These are phyloP conservation scores for Pythium periplocum DNA, from an alignment of 352 stramenopile genomes.

Conservation along the genomic window DNA sequence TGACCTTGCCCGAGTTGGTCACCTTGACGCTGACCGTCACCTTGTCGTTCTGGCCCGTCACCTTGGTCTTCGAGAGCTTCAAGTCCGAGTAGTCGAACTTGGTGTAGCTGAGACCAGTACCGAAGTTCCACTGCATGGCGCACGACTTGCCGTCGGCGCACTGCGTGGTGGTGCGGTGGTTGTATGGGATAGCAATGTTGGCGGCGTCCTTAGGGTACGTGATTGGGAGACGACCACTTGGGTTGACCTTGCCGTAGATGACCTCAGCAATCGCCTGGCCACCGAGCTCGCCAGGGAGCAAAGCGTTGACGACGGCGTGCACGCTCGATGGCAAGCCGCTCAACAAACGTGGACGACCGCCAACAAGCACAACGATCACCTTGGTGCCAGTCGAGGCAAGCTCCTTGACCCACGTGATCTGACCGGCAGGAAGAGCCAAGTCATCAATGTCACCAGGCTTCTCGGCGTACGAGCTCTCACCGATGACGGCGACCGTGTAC, in stretches of 20 bases:
- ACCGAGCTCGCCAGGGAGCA: conserved; percentile 82
- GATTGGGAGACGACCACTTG: conserved; percentile 76
- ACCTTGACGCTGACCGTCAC: conserved; percentile 15
- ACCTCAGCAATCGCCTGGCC: conserved; percentile 73
- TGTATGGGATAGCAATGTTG: conserved; percentile 62
- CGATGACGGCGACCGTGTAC: conserved; percentile 67
- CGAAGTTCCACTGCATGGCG: conserved; percentile 85
- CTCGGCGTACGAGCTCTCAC: conserved; percentile 28
- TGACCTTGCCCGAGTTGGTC: conserved; percentile 19
- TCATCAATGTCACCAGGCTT: conserved; percentile 54
- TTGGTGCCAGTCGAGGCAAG: conserved; percentile 55
- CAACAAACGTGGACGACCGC: conserved; percentile 76
- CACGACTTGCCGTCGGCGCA: conserved; percentile 89
- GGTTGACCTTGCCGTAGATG: conserved; percentile 78
- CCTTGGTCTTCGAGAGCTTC: conserved; percentile 17
- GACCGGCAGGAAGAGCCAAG: conserved; percentile 61
- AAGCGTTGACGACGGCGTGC: conserved; percentile 65
- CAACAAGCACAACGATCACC: conserved; percentile 83
- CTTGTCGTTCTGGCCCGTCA: conserved; percentile 5
- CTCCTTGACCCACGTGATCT: conserved; percentile 67
- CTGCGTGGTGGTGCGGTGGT: conserved; percentile 88
- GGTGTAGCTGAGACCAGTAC: conserved; percentile 89
- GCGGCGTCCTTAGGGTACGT: conserved; percentile 85
- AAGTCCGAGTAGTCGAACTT: conserved; percentile 42
- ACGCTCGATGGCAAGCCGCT: conserved; percentile 65